Conservation (phyloP, 2,329 filamentous ascomycete species). For the Corinectria fuckeliana region DNA sequence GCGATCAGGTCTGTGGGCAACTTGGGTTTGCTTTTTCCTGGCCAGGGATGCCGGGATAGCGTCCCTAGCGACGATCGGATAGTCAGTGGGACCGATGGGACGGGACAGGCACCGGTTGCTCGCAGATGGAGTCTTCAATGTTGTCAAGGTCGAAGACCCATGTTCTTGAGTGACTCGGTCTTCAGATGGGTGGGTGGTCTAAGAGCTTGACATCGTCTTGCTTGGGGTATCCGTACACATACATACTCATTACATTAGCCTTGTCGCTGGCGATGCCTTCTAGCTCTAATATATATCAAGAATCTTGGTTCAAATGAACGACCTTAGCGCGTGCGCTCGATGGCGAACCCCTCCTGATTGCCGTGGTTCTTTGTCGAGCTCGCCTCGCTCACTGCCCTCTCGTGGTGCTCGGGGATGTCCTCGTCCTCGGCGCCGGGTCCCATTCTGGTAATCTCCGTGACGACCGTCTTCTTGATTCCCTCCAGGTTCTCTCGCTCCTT, state of each 20-base stretch:
- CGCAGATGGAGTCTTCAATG: conserved; percentile 19
- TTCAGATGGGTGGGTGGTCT: conserved; percentile 14
- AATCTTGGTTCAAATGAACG: neutral
- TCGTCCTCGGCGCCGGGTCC: conserved; percentile 14
- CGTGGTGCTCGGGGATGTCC: conserved; percentile 33
- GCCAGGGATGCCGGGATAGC: conserved; percentile 2
- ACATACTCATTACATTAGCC: conserved; percentile 28
- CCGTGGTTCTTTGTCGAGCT: conserved; percentile 30
- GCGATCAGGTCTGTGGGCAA: neutral
- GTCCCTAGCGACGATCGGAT: conserved; percentile 21
- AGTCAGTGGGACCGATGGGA: conserved; percentile 18
- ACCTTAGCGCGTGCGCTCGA: conserved; percentile 29
- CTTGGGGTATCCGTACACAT: conserved; percentile 9
- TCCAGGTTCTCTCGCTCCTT: conserved; percentile 23
- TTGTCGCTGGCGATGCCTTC: conserved; percentile 18
- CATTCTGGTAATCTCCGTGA: conserved; percentile 17
- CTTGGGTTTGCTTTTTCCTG: conserved; percentile 1
- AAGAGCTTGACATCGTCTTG: neutral
- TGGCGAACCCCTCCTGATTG: conserved; percentile 25
- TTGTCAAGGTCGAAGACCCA: conserved; percentile 12
- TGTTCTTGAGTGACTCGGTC: conserved; percentile 12
- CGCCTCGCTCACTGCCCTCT: conserved; percentile 36
- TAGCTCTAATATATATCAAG: conserved; percentile 22
- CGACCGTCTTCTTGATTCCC: conserved; percentile 24
- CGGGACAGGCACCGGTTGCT: conserved; percentile 7